These are phyloP conservation scores for Trichoderma arundinaceum DNA, from an alignment of 2,329 filamentous ascomycete genomes.

Conservation along the genomic window DNA sequence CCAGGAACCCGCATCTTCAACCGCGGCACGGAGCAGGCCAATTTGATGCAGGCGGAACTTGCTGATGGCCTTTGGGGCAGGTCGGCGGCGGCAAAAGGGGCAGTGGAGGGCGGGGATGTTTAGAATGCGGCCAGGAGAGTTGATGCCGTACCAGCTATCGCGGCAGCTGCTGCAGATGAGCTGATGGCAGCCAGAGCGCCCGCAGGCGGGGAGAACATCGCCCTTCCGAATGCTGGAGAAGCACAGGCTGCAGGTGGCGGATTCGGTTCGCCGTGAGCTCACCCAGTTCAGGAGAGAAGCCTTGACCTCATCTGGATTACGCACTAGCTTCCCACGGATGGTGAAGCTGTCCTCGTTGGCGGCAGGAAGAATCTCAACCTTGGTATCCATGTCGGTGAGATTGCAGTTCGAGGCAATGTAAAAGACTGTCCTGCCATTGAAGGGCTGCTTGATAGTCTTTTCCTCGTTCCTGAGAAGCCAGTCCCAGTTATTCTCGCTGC, in stretches of 20 bases:
- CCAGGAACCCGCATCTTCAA: slow-evolving; percentile 50
- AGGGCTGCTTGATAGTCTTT: slow-evolving; percentile 43
- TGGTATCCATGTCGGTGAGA: slow-evolving; percentile 43
- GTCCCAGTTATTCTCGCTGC: slow-evolving; percentile 48
- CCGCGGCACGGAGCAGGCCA: slow-evolving; percentile 46
- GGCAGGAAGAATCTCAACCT: slow-evolving; percentile 47
- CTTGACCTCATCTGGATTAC: slow-evolving; percentile 47
- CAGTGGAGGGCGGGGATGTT: slow-evolving; percentile 56
- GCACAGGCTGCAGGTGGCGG: slow-evolving; percentile 53
- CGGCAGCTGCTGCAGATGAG: slow-evolving; percentile 51
- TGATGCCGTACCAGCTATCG: slow-evolving; percentile 54
- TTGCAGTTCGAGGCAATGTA: slow-evolving; percentile 45
- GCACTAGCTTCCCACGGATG: slow-evolving; percentile 49
- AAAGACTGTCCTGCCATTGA: slow-evolving; percentile 50
- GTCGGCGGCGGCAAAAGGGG: slow-evolving; percentile 56
- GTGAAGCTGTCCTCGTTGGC: slow-evolving; percentile 37
- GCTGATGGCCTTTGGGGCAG: slow-evolving; percentile 45
- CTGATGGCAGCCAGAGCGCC: slow-evolving; percentile 52
- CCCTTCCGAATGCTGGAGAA: slow-evolving; percentile 47
- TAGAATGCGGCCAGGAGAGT: slow-evolving; percentile 50
- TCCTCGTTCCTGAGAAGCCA: slow-evolving; percentile 54
- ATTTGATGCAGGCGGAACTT: slow-evolving; percentile 48
- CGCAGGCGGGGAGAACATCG: slow-evolving; percentile 51
- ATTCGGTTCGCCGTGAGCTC: slow-evolving; percentile 45
- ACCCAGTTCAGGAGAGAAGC: slow-evolving; percentile 47